phyloP scores from a whole-genome alignment of 129 eudicot species.

The Saposhnikovia divaricata region DNA sequence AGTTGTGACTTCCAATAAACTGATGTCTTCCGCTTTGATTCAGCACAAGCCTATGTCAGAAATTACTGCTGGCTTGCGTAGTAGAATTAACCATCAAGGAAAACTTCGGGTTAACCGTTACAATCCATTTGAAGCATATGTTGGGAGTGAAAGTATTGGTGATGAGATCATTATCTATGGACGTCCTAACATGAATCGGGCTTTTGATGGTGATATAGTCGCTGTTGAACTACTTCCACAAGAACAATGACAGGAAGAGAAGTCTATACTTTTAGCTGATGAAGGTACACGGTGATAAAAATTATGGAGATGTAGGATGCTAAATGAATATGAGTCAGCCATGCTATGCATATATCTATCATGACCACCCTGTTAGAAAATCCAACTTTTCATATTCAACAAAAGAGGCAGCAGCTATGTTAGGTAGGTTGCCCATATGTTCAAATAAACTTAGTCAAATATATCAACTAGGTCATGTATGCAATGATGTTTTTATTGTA shows the following conservation, averaged over 20 bases:
- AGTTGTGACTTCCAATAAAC: not conserved
- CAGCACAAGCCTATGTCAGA: slow-evolving; percentile 99
- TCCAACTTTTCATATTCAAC: no score
- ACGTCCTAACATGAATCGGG: slow-evolving; percentile 87
- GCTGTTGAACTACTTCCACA: slow-evolving; percentile 91
- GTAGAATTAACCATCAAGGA: slow-evolving; percentile 93
- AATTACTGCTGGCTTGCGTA: slow-evolving; percentile 85
- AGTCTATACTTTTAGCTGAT: slow-evolving; percentile 55
- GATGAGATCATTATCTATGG: slow-evolving; percentile 88
- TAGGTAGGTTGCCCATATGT: no score
- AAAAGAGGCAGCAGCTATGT: no score
- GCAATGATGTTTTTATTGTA: no score
- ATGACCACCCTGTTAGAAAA: not conserved
- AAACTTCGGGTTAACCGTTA: slow-evolving; percentile 94
- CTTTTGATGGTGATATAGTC: slow-evolving; percentile 96
- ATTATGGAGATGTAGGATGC: not conserved
- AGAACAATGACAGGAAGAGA: slow-evolving; percentile 88
- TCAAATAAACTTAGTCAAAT: no score
- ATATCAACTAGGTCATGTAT: no score
- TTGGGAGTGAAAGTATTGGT: slow-evolving; percentile 98
- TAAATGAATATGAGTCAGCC: not conserved
- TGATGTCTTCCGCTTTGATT: not conserved
- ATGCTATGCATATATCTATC: not conserved
- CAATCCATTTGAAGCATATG: slow-evolving; percentile 97
- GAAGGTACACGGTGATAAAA: slow-evolving; percentile 44